phyloP scores from a whole-genome alignment of 495 filamentous ascomycete genomes.

The Astrocystis sublimbata region DNA sequence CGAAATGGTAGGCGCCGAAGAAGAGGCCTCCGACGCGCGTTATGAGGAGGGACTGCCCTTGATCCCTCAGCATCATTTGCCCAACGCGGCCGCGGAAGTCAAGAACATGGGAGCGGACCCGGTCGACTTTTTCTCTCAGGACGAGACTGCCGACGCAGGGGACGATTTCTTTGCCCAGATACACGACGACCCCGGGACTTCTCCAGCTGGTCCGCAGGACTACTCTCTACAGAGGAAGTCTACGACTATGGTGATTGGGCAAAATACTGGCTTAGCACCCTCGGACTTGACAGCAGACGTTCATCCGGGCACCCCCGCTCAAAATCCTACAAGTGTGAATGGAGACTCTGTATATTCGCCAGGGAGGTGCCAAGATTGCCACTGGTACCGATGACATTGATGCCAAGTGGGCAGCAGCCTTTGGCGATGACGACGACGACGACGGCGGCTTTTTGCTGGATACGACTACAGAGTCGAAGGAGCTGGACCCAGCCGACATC shows the following conservation, averaged over 20 bases:
- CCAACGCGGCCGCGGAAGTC: constrained; percentile 9
- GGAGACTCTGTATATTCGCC: constrained; percentile 33
- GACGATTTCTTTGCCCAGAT: constrained; percentile 56
- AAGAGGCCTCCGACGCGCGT: constrained; percentile 47
- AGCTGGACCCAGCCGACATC: constrained; percentile 56
- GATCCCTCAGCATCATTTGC: constrained; percentile 39
- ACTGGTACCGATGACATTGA: constrained; percentile 56
- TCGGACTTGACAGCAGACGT: constrained; percentile 29
- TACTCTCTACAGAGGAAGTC: constrained; percentile 57
- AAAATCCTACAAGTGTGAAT: constrained; percentile 22
- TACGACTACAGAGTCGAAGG: constrained; percentile 33
- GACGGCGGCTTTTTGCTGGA: constrained; percentile 58
- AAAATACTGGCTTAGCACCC: constrained; percentile 31
- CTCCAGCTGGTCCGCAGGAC: constrained; percentile 22
- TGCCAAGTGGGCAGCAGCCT: constrained; percentile 79
- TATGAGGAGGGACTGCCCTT: constrained; percentile 64
- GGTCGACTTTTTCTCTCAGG: constrained; percentile 41
- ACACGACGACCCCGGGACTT: constrained; percentile 19
- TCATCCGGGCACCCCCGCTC: constrained; percentile 18
- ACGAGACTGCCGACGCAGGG: constrained; percentile 37
- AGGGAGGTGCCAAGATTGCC: constrained; percentile 14
- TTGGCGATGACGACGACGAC: constrained; percentile 79
- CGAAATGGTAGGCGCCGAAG: constrained; percentile 37
- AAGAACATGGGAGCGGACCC: constrained; percentile 20
- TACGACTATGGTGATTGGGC: constrained; percentile 56